phyloP scores from a whole-genome alignment of 2,329 filamentous ascomycete genomes.

The Trichophyton verrucosum region DNA sequence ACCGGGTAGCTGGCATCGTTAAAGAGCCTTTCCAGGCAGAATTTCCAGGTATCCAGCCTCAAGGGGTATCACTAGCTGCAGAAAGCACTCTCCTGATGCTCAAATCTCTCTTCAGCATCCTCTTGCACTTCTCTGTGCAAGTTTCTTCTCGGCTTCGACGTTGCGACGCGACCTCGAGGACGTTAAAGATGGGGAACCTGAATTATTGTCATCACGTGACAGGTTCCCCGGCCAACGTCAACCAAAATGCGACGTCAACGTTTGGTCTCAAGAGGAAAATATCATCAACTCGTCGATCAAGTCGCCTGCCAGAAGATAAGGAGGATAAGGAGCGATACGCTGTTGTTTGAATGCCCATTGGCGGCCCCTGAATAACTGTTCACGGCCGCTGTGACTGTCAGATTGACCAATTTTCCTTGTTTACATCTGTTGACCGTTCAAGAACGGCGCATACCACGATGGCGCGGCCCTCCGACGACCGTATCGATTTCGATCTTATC shows the following conservation, averaged over 20 bases:
- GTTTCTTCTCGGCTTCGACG: not conserved
- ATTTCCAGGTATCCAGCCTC: not conserved
- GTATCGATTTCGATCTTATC: constrained; percentile 70
- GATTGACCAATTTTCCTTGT: not conserved
- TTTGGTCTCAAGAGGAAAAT: not conserved
- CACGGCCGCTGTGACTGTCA: not conserved
- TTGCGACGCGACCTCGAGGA: not conserved
- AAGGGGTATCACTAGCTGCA: not conserved
- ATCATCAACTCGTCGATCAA: not conserved
- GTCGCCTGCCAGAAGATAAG: too few species aligned
- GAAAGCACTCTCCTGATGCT: not conserved
- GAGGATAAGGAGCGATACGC: not conserved
- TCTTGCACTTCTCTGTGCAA: not conserved
- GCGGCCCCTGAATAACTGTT: not conserved
- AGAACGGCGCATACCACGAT: constrained; percentile 18
- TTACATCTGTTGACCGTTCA: not conserved
- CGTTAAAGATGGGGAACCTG: not conserved
- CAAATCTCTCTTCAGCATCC: not conserved
- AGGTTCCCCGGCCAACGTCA: not conserved
- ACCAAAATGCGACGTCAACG: not conserved
- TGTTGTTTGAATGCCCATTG: not conserved
- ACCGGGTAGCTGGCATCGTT: not conserved
- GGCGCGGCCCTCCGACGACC: constrained; percentile 29
- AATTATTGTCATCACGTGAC: not conserved
- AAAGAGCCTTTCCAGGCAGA: not conserved